These are phyloP conservation scores for Neurospora sp. DNA, from an alignment of 2,329 filamentous ascomycete species.

Conservation along the genomic window DNA sequence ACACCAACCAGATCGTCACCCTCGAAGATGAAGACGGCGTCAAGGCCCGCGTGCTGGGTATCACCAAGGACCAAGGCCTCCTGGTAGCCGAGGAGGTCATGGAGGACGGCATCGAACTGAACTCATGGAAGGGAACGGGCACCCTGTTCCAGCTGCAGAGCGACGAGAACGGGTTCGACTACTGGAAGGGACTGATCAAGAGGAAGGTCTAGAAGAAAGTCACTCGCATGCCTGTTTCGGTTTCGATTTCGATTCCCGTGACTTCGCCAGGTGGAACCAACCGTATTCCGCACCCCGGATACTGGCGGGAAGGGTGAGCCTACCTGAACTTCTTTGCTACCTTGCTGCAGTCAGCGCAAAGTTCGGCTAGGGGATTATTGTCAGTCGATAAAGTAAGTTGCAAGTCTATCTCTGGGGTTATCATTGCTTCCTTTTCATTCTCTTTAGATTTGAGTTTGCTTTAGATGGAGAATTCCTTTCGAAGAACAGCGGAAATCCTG, in stretches of 20 bases:
- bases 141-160: constrained; percentile 79
- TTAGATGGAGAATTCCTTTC: not conserved
- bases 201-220: constrained; percentile 50
- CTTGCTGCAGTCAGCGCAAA: not conserved
- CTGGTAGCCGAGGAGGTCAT: constrained; percentile 75
- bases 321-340: not conserved
- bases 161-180: constrained; percentile 98
- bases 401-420: not conserved
- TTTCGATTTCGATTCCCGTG: not conserved
- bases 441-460: not conserved
- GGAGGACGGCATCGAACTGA: constrained; percentile 42
- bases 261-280: not conserved
- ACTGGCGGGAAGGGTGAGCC: not conserved
- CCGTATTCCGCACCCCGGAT: not conserved
- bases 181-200: constrained; percentile 79
- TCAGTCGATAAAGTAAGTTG: not conserved
- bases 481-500: not conserved
- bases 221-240: not conserved
- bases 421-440: not conserved
- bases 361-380: not conserved
- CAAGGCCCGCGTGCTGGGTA: constrained; percentile 69
- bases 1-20: constrained; percentile 60
- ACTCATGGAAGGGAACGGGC: constrained; percentile 50
- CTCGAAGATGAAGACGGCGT: constrained; percentile 72
- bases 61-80: constrained; percentile 86